A percentile compares a stretch with the other conserved stretches of the same genome.
Evolutionary conservation across 345 rosid genomes (phyloP).

Genomic region (Mallotus nudiflorus): DNA sequence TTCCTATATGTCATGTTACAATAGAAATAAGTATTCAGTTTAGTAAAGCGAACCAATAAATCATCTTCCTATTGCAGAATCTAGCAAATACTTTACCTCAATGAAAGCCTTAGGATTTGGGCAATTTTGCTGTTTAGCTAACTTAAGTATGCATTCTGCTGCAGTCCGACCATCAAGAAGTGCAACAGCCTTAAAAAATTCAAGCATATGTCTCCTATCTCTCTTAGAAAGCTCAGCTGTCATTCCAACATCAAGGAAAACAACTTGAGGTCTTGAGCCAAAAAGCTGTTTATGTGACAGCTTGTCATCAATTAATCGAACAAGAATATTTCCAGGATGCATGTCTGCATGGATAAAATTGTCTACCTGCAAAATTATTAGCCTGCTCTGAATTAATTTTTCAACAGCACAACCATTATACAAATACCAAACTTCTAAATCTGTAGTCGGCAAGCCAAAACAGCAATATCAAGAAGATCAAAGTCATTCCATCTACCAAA

Average conservation of each 20-base stretch:
- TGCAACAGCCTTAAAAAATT: conserved; percentile 90
- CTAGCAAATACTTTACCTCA: conserved; percentile 39
- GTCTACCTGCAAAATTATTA: conserved; percentile 61
- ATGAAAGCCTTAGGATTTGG: conserved; percentile 80
- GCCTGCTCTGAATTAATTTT: background rate
- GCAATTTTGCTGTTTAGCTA: conserved; percentile 83
- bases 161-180: conserved; percentile 85
- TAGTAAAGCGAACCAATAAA: too few relatives aligned
- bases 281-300: conserved; percentile 58
- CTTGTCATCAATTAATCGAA: conserved; percentile 57
- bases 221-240: conserved; percentile 88
- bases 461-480: background rate
- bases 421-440: background rate
- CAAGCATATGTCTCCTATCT: conserved; percentile 71
- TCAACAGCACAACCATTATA: background rate
- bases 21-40: too few relatives aligned
- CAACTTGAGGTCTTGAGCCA: conserved; percentile 79
- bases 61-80: background rate
- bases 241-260: conserved; percentile 98
- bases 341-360: conserved; percentile 96
- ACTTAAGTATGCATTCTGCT: conserved; percentile 69
- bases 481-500: too few relatives aligned
- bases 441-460: background rate
- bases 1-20: too few relatives aligned
- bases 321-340: conserved; percentile 98